A percentile compares a stretch with the other conserved stretches of the same genome.
These are phyloP conservation scores for Silybum marianum DNA, from an alignment of 129 eudicot species.

Conservation along the genomic window DNA sequence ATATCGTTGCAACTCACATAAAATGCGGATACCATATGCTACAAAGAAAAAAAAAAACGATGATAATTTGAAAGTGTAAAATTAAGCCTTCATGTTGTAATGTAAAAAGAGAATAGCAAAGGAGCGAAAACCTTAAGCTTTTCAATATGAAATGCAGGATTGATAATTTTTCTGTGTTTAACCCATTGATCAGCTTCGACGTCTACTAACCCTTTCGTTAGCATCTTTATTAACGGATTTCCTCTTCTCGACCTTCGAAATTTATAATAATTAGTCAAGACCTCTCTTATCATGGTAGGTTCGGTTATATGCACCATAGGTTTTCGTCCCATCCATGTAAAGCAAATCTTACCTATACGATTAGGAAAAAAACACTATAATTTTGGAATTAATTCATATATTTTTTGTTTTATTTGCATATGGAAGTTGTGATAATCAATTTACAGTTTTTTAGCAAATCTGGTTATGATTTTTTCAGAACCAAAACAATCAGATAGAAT, in stretches of 20 bases:
- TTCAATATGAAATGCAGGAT: slow-evolving; percentile 9
- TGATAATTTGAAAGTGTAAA: neutral
- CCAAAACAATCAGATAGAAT: neutral
- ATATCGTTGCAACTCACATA: neutral
- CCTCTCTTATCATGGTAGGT: slow-evolving; percentile 5
- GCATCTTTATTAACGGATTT: slow-evolving; percentile 7
- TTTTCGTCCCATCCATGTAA: slow-evolving; percentile 9
- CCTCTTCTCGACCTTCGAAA: neutral
- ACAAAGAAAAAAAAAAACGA: neutral
- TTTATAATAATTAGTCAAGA: neutral
- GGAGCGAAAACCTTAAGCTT: slow-evolving; percentile 7
- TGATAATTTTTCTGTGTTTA: slow-evolving; percentile 25
- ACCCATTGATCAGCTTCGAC: slow-evolving; percentile 26
- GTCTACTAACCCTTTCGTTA: slow-evolving; percentile 4
- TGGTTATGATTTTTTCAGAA: too few species aligned
- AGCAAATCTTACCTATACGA: slow-evolving; percentile 5
- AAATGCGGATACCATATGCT: neutral
- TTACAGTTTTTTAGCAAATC: too few species aligned
- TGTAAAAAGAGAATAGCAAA: neutral
- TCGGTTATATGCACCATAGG: neutral
- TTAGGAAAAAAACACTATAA: too few species aligned
- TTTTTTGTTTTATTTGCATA: neutral
- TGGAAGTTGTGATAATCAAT: neutral
- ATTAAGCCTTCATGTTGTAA: neutral
- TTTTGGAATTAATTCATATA: neutral